Base-by-base conservation (phyloP, 306 rosid genomes). In the Vachellia collinsii region DNA sequence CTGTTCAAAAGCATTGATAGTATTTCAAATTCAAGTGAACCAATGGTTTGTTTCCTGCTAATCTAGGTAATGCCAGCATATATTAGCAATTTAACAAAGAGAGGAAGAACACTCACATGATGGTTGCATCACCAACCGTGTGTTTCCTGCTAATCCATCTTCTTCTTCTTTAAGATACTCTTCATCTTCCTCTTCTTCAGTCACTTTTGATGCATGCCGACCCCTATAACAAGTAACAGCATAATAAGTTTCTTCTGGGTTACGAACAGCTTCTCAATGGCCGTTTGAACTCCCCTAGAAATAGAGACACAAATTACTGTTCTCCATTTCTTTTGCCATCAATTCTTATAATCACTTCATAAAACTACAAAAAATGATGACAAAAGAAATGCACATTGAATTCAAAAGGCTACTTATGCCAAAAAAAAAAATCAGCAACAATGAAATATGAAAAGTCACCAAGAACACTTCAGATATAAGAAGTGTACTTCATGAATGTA, bases 181-280 rank as follows among this genome's bases (percentile, higher is more conserved):
- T 86, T 95, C 98, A 79, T 95, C 99, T 77, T 95, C 99, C 81
- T 95, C 99, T 81, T 95, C 99, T 84, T 95, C 99, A 17, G 99
- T 95, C 50, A 91, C 51, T 86, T 95, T 95, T 22, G 98, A 95
- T 38, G 98, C 98, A 89, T 95, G 99, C 29, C 99, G 99, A 41
- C 99, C 99, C 92, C 98, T 93, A 79, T 81, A 46, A 70, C 22
- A 80, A 46, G 64, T 75, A 75, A 65, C 53, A 68, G 51, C 41
- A 79, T 50, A 48, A 22, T 41, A 77, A 77, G 77, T 80, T 23
- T 1, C 43, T 41, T 42, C 8, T 1, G 11, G 25, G 22, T 70
- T n/a, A 79, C 14, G 59, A 79, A 38, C 22, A 53, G 72, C 48
- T 54, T 19, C 4, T 8, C 63, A 56, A 56, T 20, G 34, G 11